Evolutionary conservation across 1,284 basidiomycete species (phyloP), one percentile per base, ranked within the genome.

Genomic region (Tausonia pullulans): DNA sequence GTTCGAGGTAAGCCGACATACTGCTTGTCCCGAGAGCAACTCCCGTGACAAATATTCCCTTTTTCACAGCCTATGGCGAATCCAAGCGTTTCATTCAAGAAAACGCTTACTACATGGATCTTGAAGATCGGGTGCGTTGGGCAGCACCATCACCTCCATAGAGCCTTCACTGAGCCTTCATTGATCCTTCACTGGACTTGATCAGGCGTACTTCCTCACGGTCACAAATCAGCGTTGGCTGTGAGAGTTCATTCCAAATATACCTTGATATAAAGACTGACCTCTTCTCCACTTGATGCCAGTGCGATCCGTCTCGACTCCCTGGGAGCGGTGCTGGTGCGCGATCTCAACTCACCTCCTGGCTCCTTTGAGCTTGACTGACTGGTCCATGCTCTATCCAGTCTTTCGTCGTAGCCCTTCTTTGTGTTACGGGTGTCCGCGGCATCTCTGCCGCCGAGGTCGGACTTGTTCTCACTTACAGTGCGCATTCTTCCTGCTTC

Each of bases 231-330:
- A 77, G 70, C 69, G 76, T 39, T 77, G 75, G 73, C 46, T 63
- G 27, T 27, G 27, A 27, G 27, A 27, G 27, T 27, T 27, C 27
- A 27, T 27, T 27, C 27, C 27, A 27, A 27, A 27, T 27, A 27
- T 27, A 27, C 1, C 27, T 27, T 27, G 27, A 27, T 2, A 27
- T 27, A 27, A 27, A 27, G 27, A 27, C 27, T 27, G 27, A 27
- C 27, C 27, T 27, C 27, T n/a, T n/a, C 27, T 27, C 27, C 27
- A 27, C 27, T 27, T 27, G 27, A 27, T 27, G 27, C 88, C 87
- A 81, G 91, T n/a, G 83, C 86, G 10, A 80, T 88, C 49, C 81
- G 87, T n/a, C 79, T 90, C 2, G 87, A 89, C 70, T 83, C 85
- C 68, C 79, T 87, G 50, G 88, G 88, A 14, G 83, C 81, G 27